Conservation (phyloP, 805 yeast genomes). For the Nakazawaea sp. region DNA sequence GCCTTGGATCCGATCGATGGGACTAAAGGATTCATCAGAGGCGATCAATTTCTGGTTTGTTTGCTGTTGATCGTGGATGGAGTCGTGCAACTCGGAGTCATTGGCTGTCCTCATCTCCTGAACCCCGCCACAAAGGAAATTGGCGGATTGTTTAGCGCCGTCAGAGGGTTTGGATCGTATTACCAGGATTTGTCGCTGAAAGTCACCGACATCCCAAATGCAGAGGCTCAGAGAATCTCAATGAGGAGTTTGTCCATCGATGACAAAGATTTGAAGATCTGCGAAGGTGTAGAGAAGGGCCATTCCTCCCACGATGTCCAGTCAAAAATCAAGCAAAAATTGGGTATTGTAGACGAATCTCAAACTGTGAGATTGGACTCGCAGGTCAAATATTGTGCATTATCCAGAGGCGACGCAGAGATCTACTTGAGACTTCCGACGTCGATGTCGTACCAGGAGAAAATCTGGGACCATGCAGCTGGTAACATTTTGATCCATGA, state of each 20-base stretch:
- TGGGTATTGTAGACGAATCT: conserved; percentile 51
- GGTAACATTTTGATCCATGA: conserved; percentile 84
- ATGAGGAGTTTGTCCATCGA: conserved; percentile 38
- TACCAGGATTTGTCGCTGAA: conserved; percentile 35
- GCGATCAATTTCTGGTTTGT: conserved; percentile 96
- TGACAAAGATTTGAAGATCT: conserved; percentile 48
- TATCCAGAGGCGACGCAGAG: conserved; percentile 89
- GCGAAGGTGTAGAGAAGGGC: conserved; percentile 93
- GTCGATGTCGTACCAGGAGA: conserved; percentile 71
- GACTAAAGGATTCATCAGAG: conserved; percentile 91
- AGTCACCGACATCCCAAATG: conserved; percentile 29
- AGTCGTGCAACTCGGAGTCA: conserved; percentile 78
- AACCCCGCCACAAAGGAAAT: conserved; percentile 36
- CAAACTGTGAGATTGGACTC: conserved; percentile 81
- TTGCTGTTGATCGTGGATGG: conserved; percentile 85
- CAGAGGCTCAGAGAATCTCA: conserved; percentile 27
- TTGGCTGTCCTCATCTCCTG: conserved; percentile 92
- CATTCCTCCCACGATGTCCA: conserved; percentile 92
- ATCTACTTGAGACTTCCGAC: conserved; percentile 86
- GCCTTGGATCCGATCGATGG: conserved; percentile 98
- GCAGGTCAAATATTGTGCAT: conserved; percentile 91
- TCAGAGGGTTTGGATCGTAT: conserved; percentile 61
- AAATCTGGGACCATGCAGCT: conserved; percentile 99
- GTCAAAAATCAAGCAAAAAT: conserved; percentile 54
- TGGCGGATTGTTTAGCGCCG: conserved; percentile 77